Evolutionary conservation across 257 asterid genomes (phyloP).

Genomic region (Nicotiana sylvestris): DNA sequence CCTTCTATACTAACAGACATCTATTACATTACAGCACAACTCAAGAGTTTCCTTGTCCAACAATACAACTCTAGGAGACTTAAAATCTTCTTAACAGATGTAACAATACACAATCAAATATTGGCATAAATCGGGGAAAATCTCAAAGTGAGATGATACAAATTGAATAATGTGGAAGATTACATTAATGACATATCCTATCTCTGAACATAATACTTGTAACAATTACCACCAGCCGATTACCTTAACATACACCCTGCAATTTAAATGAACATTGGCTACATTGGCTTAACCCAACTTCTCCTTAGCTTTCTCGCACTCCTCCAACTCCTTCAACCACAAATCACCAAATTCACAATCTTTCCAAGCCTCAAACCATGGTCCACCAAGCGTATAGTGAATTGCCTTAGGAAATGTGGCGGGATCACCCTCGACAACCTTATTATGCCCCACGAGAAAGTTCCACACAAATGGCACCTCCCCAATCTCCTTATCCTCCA

Average conservation of each 20-base stretch:
- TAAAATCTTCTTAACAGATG: neutral
- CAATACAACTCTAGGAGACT: neutral
- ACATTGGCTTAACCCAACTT: slow-evolving; percentile 9
- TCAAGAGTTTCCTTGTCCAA: neutral
- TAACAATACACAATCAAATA: neutral
- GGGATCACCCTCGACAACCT: slow-evolving; percentile 57
- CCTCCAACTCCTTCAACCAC: slow-evolving; percentile 80
- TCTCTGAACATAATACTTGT: neutral
- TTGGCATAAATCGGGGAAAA: neutral
- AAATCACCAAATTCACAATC: slow-evolving; percentile 84
- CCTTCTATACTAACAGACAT: neutral
- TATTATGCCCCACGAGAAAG: slow-evolving; percentile 76
- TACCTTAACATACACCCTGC: neutral
- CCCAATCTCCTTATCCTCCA: slow-evolving; percentile 76
- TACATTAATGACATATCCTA: neutral
- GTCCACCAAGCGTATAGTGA: slow-evolving; percentile 86
- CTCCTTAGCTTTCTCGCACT: slow-evolving; percentile 32
- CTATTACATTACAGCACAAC: neutral
- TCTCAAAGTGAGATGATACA: neutral
- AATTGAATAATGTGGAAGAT: neutral
- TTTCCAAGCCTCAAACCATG: slow-evolving; percentile 92
- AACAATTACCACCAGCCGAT: neutral
- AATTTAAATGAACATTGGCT: neutral
- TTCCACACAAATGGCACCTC: slow-evolving; percentile 86
- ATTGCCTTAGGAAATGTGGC: slow-evolving; percentile 63